Evolutionary conservation across 129 eudicot genomes (phyloP).

Genomic region (Cynara cardunculus): DNA sequence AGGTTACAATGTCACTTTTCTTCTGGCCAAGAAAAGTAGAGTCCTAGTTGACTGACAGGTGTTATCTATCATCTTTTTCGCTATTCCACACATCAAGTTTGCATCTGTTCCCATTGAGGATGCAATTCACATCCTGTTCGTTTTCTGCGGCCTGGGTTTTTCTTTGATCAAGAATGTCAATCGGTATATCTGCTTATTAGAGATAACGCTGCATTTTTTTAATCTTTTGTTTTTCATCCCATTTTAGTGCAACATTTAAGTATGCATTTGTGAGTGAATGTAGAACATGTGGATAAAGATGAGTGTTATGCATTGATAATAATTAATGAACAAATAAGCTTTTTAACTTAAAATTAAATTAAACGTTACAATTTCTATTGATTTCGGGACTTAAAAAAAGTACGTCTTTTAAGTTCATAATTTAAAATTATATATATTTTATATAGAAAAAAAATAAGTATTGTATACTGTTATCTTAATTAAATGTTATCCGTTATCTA

Average conservation of each 20-base stretch:
- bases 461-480: no score
- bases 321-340: background rate
- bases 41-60: constrained; percentile 25
- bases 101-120: constrained; percentile 26
- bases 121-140: constrained; percentile 15
- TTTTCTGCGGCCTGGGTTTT: background rate
- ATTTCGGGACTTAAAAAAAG: background rate
- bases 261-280: background rate
- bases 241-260: background rate
- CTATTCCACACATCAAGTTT: constrained; percentile 8
- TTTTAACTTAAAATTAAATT: background rate
- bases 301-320: background rate
- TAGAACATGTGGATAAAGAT: background rate
- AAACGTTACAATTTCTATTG: background rate
- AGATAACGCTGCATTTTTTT: background rate
- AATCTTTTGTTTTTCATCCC: background rate
- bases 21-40: constrained; percentile 24
- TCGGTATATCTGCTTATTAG: background rate
- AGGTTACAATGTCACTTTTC: constrained; percentile 33
- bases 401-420: background rate
- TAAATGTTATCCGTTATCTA: no score
- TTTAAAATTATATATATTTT: background rate
- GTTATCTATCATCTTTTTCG: constrained; percentile 12
- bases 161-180: constrained; percentile 7
- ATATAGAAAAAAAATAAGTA: background rate